Base-by-base conservation (phyloP, 129 eudicot genomes). In the Saposhnikovia divaricata region DNA sequence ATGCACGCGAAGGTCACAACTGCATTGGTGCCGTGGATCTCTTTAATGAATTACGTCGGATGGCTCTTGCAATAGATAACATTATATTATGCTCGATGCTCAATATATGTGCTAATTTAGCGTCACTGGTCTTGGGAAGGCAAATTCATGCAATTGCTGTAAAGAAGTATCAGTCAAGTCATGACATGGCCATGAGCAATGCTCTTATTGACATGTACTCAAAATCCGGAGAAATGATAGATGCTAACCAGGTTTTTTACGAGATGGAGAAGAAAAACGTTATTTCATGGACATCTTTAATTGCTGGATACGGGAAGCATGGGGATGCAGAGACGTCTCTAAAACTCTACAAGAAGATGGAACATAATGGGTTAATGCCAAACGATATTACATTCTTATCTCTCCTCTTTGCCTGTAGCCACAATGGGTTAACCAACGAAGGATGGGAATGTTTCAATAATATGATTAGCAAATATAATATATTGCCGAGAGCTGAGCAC, bases 131-230 rank as follows among this genome's bases (percentile, higher is more conserved):
- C 77, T 78, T 87, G 78, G 97, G 97, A 43, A 88, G 82, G 82
- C 94, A 87, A 74, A 46, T 91, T 43, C 97, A 89, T 16, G 92
- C 82, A 45, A 43, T 85, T 63, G 86, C 89, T 0, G 8, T 87
- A n/a, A 61, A 61, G n/a, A 91, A 92, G 73, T 76, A 73, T 85
- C 82, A 82, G 25, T 82, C 83, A 6, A 55, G n/a, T 44, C 72
- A 79, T 71, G 97, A 90, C 70, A 39, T 77, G 47, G 91, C 91
- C 65, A 82, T 84, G 85, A 80, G 79, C 81, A 92, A 92, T 81
- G 90, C 92, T 75, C 89, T 90, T 42, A 85, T 92, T 46, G 92
- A 92, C 79, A 85, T 92, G 95, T 92, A 92, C 83, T 89, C 92
- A 42, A 92, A 92, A 85, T 86, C 87, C 14, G 97, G 97, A 42